A percentile compares a stretch with the other conserved stretches of the same genome.
phyloP scores from a whole-genome alignment of 1,284 basidiomycete species.

The Gymnopus androsaceus region DNA sequence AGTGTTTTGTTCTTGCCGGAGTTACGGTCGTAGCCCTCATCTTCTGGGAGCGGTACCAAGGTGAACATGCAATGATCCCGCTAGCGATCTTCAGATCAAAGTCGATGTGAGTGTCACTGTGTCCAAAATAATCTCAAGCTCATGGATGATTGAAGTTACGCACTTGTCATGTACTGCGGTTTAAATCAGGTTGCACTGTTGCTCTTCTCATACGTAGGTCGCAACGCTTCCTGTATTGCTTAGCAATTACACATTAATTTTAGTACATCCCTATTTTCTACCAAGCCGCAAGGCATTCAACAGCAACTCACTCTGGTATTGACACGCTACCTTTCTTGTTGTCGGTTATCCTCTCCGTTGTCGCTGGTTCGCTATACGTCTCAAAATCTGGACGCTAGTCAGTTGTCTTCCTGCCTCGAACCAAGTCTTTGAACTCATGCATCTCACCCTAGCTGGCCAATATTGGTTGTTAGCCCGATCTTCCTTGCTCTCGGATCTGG shows the following conservation, averaged over 20 bases:
- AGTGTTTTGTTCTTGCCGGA: constrained; percentile 10
- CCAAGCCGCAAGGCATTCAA: constrained; percentile 34
- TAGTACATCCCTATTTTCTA: constrained; percentile 29
- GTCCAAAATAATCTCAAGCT: neutral
- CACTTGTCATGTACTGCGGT: constrained; percentile 17
- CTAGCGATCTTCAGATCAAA: constrained; percentile 16
- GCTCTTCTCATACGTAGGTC: constrained; percentile 15
- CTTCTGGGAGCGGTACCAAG: neutral
- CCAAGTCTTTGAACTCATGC: no score
- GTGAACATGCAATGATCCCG: constrained; percentile 17
- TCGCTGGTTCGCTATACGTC: constrained; percentile 36
- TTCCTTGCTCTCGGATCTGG: no score
- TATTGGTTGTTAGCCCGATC: no score
- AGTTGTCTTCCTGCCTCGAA: no score
- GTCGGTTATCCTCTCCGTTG: constrained; percentile 35
- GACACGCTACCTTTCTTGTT: constrained; percentile 46
- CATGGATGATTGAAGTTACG: neutral
- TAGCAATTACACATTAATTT: neutral
- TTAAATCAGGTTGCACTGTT: constrained; percentile 17
- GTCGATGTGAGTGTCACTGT: constrained; percentile 11
- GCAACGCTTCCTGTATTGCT: neutral
- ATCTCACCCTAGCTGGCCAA: no score
- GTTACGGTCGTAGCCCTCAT: constrained; percentile 12
- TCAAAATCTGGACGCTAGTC: constrained; percentile 20
- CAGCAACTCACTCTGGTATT: constrained; percentile 42